These are phyloP conservation scores for Ceratocystis destructans DNA, from an alignment of 2,329 filamentous ascomycete genomes.

Conservation along the genomic window DNA sequence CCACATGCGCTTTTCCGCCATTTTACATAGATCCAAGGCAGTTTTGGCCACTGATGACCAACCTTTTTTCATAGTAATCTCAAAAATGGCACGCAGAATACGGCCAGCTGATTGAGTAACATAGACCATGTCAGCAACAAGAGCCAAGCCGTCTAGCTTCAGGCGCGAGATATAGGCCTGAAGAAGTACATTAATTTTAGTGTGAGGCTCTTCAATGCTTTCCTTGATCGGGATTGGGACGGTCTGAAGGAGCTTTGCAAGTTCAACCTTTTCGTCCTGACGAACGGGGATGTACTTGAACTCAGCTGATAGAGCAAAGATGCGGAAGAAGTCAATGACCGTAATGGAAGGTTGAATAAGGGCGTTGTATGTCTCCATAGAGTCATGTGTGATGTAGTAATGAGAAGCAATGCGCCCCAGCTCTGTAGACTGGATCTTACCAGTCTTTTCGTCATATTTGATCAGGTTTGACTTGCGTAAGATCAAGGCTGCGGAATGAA, in stretches of 20 bases:
- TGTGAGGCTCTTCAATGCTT: slow-evolving; percentile 88
- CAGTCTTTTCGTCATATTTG: slow-evolving; percentile 91
- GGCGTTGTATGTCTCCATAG: slow-evolving; percentile 94
- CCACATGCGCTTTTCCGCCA: slow-evolving; percentile 99
- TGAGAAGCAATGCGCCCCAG: slow-evolving; percentile 91
- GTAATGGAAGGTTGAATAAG: slow-evolving; percentile 87
- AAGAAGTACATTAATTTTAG: slow-evolving; percentile 94
- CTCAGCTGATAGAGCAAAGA: slow-evolving; percentile 91
- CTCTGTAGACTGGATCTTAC: slow-evolving; percentile 79
- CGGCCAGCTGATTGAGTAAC: slow-evolving; percentile 95
- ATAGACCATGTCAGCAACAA: slow-evolving; percentile 98
- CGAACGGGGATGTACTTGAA: slow-evolving; percentile 98
- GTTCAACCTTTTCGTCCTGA: slow-evolving; percentile 92
- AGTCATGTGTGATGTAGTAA: slow-evolving; percentile 94
- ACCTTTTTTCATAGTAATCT: slow-evolving; percentile 93
- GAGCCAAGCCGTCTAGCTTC: slow-evolving; percentile 79
- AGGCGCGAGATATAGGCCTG: slow-evolving; percentile 94
- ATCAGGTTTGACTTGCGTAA: slow-evolving; percentile 77
- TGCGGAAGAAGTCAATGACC: slow-evolving; percentile 88
- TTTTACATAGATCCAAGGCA: slow-evolving; percentile 90
- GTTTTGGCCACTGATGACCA: slow-evolving; percentile 90
- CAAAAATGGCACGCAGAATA: slow-evolving; percentile 89
- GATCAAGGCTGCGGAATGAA: slow-evolving; percentile 81
- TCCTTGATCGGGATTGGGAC: slow-evolving; percentile 97
- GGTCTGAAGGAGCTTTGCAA: slow-evolving; percentile 76